Evolutionary conservation across 1,284 basidiomycete species (phyloP), one percentile per base, ranked within the genome.

Genomic region (Cutaneotrichosporon sp.): DNA sequence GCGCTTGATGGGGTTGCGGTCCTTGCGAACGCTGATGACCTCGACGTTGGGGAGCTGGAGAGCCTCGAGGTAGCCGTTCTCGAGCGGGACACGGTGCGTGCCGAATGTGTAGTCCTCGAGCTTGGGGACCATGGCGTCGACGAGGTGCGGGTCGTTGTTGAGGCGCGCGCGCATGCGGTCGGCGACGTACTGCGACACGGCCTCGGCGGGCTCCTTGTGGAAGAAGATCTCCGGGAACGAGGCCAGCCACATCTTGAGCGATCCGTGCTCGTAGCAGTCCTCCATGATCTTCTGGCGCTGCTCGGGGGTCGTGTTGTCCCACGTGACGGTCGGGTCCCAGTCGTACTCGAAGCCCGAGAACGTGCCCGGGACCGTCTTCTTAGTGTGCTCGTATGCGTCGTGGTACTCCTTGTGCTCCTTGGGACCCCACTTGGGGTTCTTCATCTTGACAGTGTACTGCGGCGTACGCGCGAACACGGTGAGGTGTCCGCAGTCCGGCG

Each of bases 391-490:
- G n/a, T 42, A 64, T 8, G 20, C 22, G 18, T 16, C 47, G n/a
- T 64, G 45, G 47, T 60, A 64, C 27, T 10, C 47, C 20, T 55
- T 38, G 8, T 47, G 52, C 18, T 58, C 56, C 24, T 47, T 33
- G 9, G 31, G 7, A 24, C 56, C 56, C 25, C 52, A 29, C 45
- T 49, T 54, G 9, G 59, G 63, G 56, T 64, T 64, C 59, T 61
- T 60, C 59, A 64, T 60, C 20, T 59, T 42, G 38, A 61, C 27
- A 6, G 53, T 52, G 54, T 64, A 64, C 27, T 60, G 59, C 24
- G 63, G 63, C 3, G 63, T 64, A 25, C 63, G 63, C 0, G 59
- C 59, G n/a, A 64, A 64, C 13, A 64, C 59, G 7, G 59, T 64
- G 25, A 64, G 38, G 6, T 61, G 27, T 20, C 36, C 57, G 33